Evolutionary conservation across 2,329 filamentous ascomycete genomes (phyloP).

Genomic region (Diaporthe destruens): DNA sequence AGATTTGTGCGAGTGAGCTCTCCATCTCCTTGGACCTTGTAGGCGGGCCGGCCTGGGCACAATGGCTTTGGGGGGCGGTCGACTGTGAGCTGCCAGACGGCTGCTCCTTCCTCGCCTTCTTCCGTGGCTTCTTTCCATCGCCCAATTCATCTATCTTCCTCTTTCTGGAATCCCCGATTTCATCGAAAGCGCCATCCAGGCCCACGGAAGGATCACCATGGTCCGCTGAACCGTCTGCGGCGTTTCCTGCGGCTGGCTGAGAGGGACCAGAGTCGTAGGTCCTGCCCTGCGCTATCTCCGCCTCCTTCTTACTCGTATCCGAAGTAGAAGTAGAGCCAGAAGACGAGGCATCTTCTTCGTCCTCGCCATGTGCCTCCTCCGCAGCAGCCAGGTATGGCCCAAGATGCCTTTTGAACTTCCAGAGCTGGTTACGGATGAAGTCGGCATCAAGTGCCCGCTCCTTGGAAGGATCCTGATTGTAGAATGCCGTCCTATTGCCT

Average conservation of each 20-base stretch:
- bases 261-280: neutral
- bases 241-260: neutral
- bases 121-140: conserved; percentile 22
- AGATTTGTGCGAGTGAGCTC: conserved; percentile 4
- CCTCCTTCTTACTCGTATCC: neutral
- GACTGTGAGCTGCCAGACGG: neutral
- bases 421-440: conserved; percentile 42
- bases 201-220: neutral
- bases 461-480: conserved; percentile 39
- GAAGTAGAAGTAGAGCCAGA: neutral
- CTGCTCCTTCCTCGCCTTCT: conserved; percentile 37
- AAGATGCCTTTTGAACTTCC: conserved; percentile 44
- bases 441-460: conserved; percentile 42
- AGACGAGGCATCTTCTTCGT: neutral
- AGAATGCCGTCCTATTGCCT: conserved; percentile 41
- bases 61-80: conserved; percentile 1
- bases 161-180: conserved; percentile 17
- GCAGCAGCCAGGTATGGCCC: conserved; percentile 41
- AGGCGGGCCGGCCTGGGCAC: conserved; percentile 1
- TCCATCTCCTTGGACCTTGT: conserved; percentile 10
- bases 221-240: neutral
- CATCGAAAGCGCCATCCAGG: conserved; percentile 37
- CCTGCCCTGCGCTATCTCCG: neutral
- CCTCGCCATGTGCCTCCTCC: neutral
- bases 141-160: conserved; percentile 14